phyloP scores from a whole-genome alignment of 1,139 yeast genomes.

The Diutina catenulata region DNA sequence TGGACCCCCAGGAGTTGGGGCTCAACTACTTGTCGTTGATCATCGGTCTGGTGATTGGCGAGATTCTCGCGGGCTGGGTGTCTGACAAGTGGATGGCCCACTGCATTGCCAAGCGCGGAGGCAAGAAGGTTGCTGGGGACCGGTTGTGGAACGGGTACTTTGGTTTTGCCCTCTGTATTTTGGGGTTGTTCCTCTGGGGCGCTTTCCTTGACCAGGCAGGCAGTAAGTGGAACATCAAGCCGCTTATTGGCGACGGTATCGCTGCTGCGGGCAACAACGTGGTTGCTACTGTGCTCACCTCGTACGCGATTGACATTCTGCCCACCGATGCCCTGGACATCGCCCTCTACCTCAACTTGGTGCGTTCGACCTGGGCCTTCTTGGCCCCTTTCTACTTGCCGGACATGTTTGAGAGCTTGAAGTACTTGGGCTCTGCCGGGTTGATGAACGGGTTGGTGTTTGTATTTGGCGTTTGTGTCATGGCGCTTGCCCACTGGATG shows the following conservation, averaged over 20 bases:
- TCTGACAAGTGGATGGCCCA: constrained; percentile 2
- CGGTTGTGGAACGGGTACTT: constrained; percentile 3
- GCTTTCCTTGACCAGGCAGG: constrained; percentile 4
- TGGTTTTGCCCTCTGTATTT: constrained; percentile 1
- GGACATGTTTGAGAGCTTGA: background rate
- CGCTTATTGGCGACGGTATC: constrained; percentile 1
- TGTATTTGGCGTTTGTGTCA: constrained; percentile 2
- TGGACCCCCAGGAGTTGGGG: constrained; percentile 3
- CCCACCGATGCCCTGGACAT: background rate
- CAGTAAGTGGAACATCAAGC: background rate
- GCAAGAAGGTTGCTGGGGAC: background rate
- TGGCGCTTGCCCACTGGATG: constrained; percentile 3
- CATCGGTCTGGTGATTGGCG: constrained; percentile 1
- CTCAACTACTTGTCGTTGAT: constrained; percentile 5
- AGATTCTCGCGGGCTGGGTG: background rate
- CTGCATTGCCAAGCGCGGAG: constrained; percentile 1
- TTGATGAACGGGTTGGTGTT: constrained; percentile 5
- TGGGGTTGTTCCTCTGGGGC: constrained; percentile 1
- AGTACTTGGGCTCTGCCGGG: constrained; percentile 5
- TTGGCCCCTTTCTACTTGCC: constrained; percentile 4
- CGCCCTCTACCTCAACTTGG: background rate
- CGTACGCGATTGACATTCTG: constrained; percentile 3
- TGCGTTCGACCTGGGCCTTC: constrained; percentile 2
- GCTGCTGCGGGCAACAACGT: constrained; percentile 4
- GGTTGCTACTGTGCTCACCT: constrained; percentile 5